phyloP scores from a whole-genome alignment of 2,329 filamentous ascomycete species.

The Penicillium sp. region DNA sequence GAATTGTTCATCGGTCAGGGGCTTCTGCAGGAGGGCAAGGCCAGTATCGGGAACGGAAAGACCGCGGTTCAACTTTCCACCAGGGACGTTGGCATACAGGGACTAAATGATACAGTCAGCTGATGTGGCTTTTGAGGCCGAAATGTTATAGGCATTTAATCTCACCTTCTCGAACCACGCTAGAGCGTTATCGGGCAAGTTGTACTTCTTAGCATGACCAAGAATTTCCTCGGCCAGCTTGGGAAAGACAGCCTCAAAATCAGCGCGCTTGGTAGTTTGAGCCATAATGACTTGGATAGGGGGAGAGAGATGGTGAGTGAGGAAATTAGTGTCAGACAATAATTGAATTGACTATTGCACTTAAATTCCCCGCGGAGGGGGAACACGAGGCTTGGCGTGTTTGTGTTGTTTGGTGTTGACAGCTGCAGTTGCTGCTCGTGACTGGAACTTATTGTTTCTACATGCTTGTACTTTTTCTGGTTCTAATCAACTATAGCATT shows the following conservation, averaged over 20 bases:
- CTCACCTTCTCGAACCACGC: conserved; percentile 83
- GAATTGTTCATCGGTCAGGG: conserved; percentile 79
- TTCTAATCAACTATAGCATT: background rate
- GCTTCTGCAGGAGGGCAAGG: conserved; percentile 70
- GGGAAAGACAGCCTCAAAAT: conserved; percentile 90
- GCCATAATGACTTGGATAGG: conserved; percentile 53
- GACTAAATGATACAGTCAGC: conserved; percentile 52
- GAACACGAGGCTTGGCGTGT: conserved; percentile 20
- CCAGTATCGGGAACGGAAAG: conserved; percentile 95
- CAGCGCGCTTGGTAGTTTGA: conserved; percentile 66
- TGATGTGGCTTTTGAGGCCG: background rate
- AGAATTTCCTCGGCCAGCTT: conserved; percentile 80
- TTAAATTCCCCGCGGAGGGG: conserved; percentile 20
- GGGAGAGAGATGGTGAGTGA: conserved; percentile 2
- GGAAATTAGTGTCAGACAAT: background rate
- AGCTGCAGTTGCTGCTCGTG: conserved; percentile 15
- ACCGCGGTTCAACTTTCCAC: conserved; percentile 98
- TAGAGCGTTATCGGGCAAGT: conserved; percentile 75
- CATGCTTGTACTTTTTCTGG: conserved; percentile 3
- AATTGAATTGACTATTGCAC: conserved; percentile 1
- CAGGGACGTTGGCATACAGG: conserved; percentile 81
- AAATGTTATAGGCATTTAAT: background rate
- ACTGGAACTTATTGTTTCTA: background rate
- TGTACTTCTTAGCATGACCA: conserved; percentile 76
- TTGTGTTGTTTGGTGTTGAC: conserved; percentile 30